A percentile compares a stretch with the other conserved stretches of the same genome.
phyloP scores from a whole-genome alignment of 176 grass and related monocot species.

The Aegilops speltoides region DNA sequence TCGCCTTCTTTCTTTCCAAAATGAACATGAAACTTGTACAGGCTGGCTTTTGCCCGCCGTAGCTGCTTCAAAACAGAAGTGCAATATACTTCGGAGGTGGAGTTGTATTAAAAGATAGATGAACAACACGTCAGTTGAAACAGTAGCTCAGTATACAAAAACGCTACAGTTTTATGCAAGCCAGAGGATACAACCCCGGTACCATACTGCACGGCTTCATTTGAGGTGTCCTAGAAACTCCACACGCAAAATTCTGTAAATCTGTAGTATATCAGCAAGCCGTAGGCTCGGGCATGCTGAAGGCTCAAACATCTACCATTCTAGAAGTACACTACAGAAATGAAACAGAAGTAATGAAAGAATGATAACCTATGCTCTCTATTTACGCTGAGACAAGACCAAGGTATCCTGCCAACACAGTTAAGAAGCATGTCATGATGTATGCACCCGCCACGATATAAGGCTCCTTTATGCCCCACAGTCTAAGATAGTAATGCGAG shows the following conservation, averaged over 20 bases:
- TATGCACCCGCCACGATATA: constrained; percentile 74
- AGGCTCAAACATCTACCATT: background rate
- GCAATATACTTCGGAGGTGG: too few species aligned
- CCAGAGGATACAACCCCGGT: background rate
- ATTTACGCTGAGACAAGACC: constrained; percentile 75
- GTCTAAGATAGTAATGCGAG: constrained; percentile 53
- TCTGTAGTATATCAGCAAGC: background rate
- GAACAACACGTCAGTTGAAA: too few species aligned
- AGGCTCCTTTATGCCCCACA: constrained; percentile 73
- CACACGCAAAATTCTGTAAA: background rate
- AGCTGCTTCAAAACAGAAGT: too few species aligned
- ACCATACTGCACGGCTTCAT: background rate
- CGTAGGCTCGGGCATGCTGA: background rate
- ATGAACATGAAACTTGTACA: too few species aligned
- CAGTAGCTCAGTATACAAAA: too few species aligned
- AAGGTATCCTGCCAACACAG: constrained; percentile 72
- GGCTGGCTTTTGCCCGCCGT: too few species aligned
- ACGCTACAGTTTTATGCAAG: background rate
- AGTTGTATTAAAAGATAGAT: too few species aligned
- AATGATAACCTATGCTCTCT: constrained; percentile 21
- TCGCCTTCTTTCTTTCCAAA: too few species aligned
- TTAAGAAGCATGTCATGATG: constrained; percentile 66
- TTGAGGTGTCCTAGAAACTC: constrained; percentile 17
- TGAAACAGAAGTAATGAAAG: constrained; percentile 2
- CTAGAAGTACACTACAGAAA: background rate